Evolutionary conservation across 176 grass and related monocot genomes (phyloP).

Genomic region (Triticum turgidum): DNA sequence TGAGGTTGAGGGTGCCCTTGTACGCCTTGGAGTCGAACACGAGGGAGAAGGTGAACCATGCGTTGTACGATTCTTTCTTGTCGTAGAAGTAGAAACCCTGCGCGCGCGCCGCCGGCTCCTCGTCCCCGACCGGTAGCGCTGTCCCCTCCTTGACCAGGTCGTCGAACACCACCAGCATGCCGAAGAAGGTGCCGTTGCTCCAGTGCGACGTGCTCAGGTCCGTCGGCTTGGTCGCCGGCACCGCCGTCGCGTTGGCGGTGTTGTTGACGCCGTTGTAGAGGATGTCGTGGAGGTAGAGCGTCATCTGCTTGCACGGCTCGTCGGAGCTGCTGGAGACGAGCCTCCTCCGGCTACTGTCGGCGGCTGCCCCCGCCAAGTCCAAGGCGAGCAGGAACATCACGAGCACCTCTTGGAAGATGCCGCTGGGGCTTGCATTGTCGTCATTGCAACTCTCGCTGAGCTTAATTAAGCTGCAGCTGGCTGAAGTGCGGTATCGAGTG

Average conservation of each 20-base stretch:
- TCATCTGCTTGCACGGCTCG: slow-evolving; percentile 27
- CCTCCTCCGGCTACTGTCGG: background rate
- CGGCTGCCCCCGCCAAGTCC: background rate
- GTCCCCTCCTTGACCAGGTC: slow-evolving; percentile 1
- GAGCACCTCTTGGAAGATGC: background rate
- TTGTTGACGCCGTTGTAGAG: slow-evolving; percentile 18
- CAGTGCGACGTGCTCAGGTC: background rate
- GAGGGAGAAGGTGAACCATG: slow-evolving; percentile 34
- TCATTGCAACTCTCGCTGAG: background rate
- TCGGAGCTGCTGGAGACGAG: background rate
- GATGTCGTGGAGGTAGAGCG: slow-evolving; percentile 35
- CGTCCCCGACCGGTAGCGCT: background rate
- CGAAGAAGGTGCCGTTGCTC: slow-evolving; percentile 15
- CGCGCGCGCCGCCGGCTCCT: slow-evolving; percentile 15
- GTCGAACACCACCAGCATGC: slow-evolving; percentile 33
- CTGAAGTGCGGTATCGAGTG: background rate
- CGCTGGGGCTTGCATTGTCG: background rate
- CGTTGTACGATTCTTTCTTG: background rate
- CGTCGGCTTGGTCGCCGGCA: background rate
- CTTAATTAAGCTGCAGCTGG: background rate
- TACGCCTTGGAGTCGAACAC: slow-evolving; percentile 31
- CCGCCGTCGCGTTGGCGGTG: slow-evolving; percentile 31
- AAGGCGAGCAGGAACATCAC: background rate
- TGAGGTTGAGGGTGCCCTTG: slow-evolving; percentile 37
- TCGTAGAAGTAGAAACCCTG: slow-evolving; percentile 43